Base-by-base conservation (phyloP, 2,329 filamentous ascomycete genomes). In the Phoma sp. region DNA sequence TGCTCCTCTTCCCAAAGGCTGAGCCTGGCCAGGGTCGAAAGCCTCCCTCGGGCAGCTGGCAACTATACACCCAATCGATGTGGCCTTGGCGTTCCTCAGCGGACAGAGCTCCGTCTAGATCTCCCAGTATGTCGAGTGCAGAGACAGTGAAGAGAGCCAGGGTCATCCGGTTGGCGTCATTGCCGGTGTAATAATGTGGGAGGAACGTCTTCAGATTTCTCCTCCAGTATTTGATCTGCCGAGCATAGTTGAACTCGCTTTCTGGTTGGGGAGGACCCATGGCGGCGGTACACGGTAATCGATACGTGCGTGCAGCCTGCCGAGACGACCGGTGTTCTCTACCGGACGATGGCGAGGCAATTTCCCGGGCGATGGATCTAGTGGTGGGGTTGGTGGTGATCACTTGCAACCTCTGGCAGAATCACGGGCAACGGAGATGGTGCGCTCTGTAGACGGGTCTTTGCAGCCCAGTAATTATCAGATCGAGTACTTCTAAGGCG, bases 151-250 rank as follows among this genome's bases (percentile, higher is more conserved):
- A 96, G 80, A 89, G 96, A 63, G 87, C 92, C 50, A 98, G 86
- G 5, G 89, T 90, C 80, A 98, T 89, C 68, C 95, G 92, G 68
- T 89, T 94, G 64, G 92, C 92, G 78, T 99, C 95, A 74, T 90
- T 95, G 73, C 87, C 83, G 15, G 91, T 96, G 80, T 98, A 99
- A 60, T 86, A 83, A 40, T 87, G 84, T 0, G 95, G 95, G 6
- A 99, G 86, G 58, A 89, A 84, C 22, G 88, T 89, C 73, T 89
- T 89, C 62, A 95, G 84, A 74, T 94, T 97, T 72, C 93, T 88
- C 63, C 92, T 85, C 88, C 93, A 99, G 83, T 97, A 99, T 72
- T 89, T 91, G 72, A 95, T 81, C 74, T 99, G 95, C 53, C 67
- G 70, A 31, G 71, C 55, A 57, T 72, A 71, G 66, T 76, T 74